phyloP scores from a whole-genome alignment of 2,329 filamentous ascomycete species.

The Aspergillus sojae region DNA sequence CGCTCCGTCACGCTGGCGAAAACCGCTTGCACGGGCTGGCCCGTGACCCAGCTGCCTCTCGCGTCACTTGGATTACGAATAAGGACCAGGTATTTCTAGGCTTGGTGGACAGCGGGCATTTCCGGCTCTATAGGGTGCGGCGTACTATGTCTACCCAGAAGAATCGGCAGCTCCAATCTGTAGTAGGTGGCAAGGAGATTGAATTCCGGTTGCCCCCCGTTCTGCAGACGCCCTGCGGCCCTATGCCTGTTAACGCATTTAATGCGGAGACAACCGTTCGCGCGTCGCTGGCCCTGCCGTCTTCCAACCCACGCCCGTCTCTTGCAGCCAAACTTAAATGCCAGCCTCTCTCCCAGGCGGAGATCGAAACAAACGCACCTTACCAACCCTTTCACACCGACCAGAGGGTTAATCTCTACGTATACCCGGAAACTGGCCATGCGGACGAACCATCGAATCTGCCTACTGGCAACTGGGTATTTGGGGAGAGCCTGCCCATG shows the following conservation, averaged over 20 bases:
- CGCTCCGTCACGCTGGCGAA: slow-evolving; percentile 51
- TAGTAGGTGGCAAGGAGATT: slow-evolving; percentile 60
- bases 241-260: slow-evolving; percentile 59
- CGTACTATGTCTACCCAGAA: slow-evolving; percentile 54
- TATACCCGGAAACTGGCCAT: slow-evolving; percentile 54
- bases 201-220: slow-evolving; percentile 69
- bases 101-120: slow-evolving; percentile 47
- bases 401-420: slow-evolving; percentile 74
- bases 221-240: slow-evolving; percentile 62
- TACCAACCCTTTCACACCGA: slow-evolving; percentile 97
- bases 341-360: slow-evolving; percentile 71
- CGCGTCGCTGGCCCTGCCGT: slow-evolving; percentile 47
- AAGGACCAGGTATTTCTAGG: slow-evolving; percentile 47
- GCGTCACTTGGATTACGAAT: slow-evolving; percentile 49
- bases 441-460: slow-evolving; percentile 46
- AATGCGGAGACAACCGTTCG: slow-evolving; percentile 45
- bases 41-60: slow-evolving; percentile 43
- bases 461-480: slow-evolving; percentile 51
- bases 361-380: slow-evolving; percentile 93
- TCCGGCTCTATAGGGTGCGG: slow-evolving; percentile 49
- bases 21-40: slow-evolving; percentile 49
- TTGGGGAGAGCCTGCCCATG: slow-evolving; percentile 54
- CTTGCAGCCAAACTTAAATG: slow-evolving; percentile 42
- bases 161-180: slow-evolving; percentile 56
- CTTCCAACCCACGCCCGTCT: slow-evolving; percentile 45